Evolutionary conservation across 805 yeast genomes (phyloP).

Genomic region (Cyberlindnera misumaiensis): DNA sequence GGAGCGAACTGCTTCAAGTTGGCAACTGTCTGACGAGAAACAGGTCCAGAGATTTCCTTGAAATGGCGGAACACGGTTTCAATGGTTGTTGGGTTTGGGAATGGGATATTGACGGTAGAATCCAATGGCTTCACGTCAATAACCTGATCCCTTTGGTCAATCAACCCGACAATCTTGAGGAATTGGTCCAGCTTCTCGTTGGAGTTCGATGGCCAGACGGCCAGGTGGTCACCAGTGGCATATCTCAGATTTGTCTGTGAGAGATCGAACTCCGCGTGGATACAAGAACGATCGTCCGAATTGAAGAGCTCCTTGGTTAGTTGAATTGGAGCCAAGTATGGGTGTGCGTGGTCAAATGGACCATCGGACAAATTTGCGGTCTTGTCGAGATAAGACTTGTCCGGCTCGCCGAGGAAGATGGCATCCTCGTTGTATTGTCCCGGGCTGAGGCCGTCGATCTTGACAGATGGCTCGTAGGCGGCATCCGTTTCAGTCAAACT

Average conservation of each 20-base stretch:
- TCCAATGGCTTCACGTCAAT: slow-evolving; percentile 67
- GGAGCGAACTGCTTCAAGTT: slow-evolving; percentile 82
- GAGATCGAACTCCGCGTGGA: slow-evolving; percentile 85
- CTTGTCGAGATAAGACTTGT: slow-evolving; percentile 30
- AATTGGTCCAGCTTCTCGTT: slow-evolving; percentile 67
- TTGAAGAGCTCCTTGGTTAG: slow-evolving; percentile 65
- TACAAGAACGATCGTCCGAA: slow-evolving; percentile 62
- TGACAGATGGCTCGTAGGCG: slow-evolving; percentile 63
- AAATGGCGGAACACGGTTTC: slow-evolving; percentile 81
- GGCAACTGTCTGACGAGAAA: slow-evolving; percentile 80
- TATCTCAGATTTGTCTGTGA: slow-evolving; percentile 70
- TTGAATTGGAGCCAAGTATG: slow-evolving; percentile 67
- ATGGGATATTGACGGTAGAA: slow-evolving; percentile 53
- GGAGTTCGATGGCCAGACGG: slow-evolving; percentile 89
- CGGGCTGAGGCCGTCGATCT: slow-evolving; percentile 33
- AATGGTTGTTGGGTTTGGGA: slow-evolving; percentile 82
- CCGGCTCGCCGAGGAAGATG: slow-evolving; percentile 81
- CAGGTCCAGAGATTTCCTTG: slow-evolving; percentile 86
- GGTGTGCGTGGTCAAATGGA: slow-evolving; percentile 78
- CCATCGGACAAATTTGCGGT: slow-evolving; percentile 39
- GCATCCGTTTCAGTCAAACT: slow-evolving; percentile 75
- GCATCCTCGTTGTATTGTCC: slow-evolving; percentile 31
- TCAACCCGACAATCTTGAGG: slow-evolving; percentile 54
- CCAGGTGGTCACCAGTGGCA: slow-evolving; percentile 94
- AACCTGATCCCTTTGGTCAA: slow-evolving; percentile 43